phyloP scores from a whole-genome alignment of 495 filamentous ascomycete genomes.

The Elaphomyces granulatus region DNA sequence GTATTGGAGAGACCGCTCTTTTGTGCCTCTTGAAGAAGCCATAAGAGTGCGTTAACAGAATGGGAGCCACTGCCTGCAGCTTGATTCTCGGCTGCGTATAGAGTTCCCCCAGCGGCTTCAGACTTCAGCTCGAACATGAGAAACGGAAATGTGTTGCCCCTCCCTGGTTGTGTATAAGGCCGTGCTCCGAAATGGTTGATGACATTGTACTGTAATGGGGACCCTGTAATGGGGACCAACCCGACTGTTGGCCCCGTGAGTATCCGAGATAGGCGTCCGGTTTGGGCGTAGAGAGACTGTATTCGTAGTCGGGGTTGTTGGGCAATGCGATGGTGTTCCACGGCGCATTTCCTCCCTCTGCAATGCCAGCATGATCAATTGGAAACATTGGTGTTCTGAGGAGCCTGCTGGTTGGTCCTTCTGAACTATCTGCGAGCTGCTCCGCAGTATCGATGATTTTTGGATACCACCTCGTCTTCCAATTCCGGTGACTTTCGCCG shows the following conservation, averaged over 20 bases:
- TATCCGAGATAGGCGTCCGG: slow-evolving; percentile 5
- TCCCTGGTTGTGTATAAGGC: slow-evolving; percentile 2
- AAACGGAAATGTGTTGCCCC: slow-evolving; percentile 5
- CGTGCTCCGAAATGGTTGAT: slow-evolving; percentile 4
- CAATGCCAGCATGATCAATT: neutral
- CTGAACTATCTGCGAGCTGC: too few species aligned
- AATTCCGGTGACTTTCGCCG: too few species aligned
- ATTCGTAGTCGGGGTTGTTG: slow-evolving; percentile 2
- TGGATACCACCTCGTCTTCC: too few species aligned
- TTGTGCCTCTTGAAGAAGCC: too few species aligned
- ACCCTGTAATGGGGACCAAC: neutral
- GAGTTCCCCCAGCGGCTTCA: slow-evolving; percentile 4
- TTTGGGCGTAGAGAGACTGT: slow-evolving; percentile 4
- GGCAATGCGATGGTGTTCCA: slow-evolving; percentile 3
- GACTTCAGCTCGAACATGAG: slow-evolving; percentile 7
- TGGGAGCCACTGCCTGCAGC: slow-evolving; percentile 6
- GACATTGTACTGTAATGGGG: slow-evolving; percentile 1
- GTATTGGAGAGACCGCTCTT: too few species aligned
- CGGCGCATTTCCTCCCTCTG: slow-evolving; percentile 3
- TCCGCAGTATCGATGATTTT: too few species aligned
- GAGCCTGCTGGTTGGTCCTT: too few species aligned
- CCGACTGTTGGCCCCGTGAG: too few species aligned
- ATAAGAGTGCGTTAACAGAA: too few species aligned
- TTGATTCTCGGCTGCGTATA: slow-evolving; percentile 3
- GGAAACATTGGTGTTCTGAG: too few species aligned